These are phyloP conservation scores for Neophaeococcomyces aloes DNA, from an alignment of 2,329 filamentous ascomycete genomes.

Conservation along the genomic window DNA sequence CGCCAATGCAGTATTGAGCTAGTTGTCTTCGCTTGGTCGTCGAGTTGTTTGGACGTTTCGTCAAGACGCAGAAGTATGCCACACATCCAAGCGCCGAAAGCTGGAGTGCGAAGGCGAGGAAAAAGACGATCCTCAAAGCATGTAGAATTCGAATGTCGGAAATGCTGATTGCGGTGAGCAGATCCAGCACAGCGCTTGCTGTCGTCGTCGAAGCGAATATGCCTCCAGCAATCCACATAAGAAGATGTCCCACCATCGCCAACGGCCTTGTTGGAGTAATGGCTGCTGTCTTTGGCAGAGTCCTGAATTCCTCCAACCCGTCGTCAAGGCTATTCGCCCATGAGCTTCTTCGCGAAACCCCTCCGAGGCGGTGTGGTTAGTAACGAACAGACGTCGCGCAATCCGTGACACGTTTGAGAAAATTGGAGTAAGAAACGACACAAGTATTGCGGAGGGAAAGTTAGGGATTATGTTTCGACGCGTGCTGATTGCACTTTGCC, in stretches of 20 bases:
- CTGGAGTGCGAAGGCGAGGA: slow-evolving; percentile 16
- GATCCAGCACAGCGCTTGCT: slow-evolving; percentile 15
- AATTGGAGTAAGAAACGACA: too few species aligned
- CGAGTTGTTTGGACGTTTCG: slow-evolving; percentile 3
- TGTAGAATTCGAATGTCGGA: slow-evolving; percentile 6
- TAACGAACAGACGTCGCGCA: too few species aligned
- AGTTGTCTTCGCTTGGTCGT: not conserved
- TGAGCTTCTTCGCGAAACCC: too few species aligned
- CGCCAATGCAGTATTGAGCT: not conserved
- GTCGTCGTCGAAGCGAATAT: slow-evolving; percentile 14
- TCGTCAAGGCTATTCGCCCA: too few species aligned
- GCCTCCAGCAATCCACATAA: slow-evolving; percentile 16
- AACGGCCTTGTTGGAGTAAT: not conserved
- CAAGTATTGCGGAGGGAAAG: too few species aligned
- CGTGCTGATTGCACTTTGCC: too few species aligned
- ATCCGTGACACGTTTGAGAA: too few species aligned
- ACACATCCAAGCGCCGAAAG: slow-evolving; percentile 12
- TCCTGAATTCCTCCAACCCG: not conserved
- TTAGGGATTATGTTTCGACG: too few species aligned
- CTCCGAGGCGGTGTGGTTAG: too few species aligned
- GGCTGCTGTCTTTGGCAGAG: not conserved
- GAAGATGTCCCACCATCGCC: slow-evolving; percentile 5
- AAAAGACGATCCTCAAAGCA: slow-evolving; percentile 14
- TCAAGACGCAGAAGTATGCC: slow-evolving; percentile 13
- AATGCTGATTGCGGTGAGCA: slow-evolving; percentile 15